These are phyloP conservation scores for Talaromyces pinophilus DNA, from an alignment of 2,329 filamentous ascomycete species.

Conservation along the genomic window DNA sequence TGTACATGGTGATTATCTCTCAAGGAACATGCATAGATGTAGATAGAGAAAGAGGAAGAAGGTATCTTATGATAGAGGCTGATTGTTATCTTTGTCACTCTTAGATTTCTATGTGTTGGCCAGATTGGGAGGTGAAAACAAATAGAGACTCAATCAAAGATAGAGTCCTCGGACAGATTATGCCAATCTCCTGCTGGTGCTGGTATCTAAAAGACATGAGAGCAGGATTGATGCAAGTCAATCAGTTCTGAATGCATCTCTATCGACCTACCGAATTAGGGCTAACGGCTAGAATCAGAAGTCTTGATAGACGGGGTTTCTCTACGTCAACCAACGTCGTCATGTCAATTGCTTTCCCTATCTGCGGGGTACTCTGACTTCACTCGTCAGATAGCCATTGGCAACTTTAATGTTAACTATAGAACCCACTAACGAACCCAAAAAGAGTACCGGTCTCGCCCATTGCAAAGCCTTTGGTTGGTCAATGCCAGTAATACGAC, in stretches of 20 bases:
- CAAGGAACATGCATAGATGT: not conserved
- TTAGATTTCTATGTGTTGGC: not conserved
- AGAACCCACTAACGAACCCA: not conserved
- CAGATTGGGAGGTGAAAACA: not conserved
- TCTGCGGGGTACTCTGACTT: slow-evolving; percentile 1
- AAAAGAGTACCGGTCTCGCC: not conserved
- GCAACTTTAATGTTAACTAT: not conserved
- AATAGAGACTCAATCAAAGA: not conserved
- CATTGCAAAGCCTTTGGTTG: not conserved
- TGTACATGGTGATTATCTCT: slow-evolving; percentile 1
- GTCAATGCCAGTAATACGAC: not conserved
- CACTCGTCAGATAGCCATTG: not conserved
- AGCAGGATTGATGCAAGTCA: not conserved
- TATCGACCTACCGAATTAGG: slow-evolving; percentile 37
- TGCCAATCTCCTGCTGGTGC: not conserved
- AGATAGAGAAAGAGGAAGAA: not conserved
- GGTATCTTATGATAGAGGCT: not conserved
- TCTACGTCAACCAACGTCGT: slow-evolving; percentile 3
- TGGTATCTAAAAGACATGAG: not conserved
- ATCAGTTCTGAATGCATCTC: slow-evolving; percentile 19
- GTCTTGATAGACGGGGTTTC: slow-evolving; percentile 22
- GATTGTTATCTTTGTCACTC: not conserved
- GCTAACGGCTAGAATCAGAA: slow-evolving; percentile 49
- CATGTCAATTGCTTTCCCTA: not conserved
- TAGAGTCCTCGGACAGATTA: not conserved